Base-by-base conservation (phyloP, 148 eudicot species). In the Pharnaceum exiguum region DNA sequence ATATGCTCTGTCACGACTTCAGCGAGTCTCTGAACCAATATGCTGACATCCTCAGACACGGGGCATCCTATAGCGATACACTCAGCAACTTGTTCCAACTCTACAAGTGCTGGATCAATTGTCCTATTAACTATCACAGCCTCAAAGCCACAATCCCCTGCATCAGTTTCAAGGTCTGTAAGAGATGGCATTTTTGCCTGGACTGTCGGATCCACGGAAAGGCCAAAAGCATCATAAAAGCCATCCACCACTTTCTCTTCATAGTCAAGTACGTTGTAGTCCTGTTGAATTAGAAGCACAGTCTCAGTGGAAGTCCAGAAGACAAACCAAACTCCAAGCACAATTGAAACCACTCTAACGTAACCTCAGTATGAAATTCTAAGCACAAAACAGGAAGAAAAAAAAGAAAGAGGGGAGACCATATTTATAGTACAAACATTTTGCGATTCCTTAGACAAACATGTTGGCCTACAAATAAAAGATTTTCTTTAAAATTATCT, bases 181-280 rank as follows among this genome's bases (percentile, higher is more conserved):
- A 94, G 81, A 55, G 95, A 78, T 59, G 99, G 96, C 91, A 94
- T 86, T 59, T 80, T 80, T 55, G 80, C 84, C 66, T 87, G 86
- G 50, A 43, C 31, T 33, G 86, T 46, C 43, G 82, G 76, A 59
- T 89, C 89, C 55, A 81, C 59, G 23, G 84, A 76, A 36, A 85
- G 82, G 56, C 84, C 78, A 77, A 77, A 84, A 37, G 84, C 86
- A 79, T 83, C 99, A 67, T 89, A 94, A 66, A 94, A 94, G 46
- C 99, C 99, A 69, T 94, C 99, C 51, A 83, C 80, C 53, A 94
- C 78, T 77, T 72, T 94, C 82, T 94, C 99, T 59, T 76, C 87
- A 59, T 86, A 94, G 73, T 94, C 99, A 66, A 94, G 89, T 28
- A 89, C 87, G 60, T 82, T 72, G 53, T 83, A 94, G 71, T 80